phyloP scores from a whole-genome alignment of 495 filamentous ascomycete species.

The Hypoxylon rickii region DNA sequence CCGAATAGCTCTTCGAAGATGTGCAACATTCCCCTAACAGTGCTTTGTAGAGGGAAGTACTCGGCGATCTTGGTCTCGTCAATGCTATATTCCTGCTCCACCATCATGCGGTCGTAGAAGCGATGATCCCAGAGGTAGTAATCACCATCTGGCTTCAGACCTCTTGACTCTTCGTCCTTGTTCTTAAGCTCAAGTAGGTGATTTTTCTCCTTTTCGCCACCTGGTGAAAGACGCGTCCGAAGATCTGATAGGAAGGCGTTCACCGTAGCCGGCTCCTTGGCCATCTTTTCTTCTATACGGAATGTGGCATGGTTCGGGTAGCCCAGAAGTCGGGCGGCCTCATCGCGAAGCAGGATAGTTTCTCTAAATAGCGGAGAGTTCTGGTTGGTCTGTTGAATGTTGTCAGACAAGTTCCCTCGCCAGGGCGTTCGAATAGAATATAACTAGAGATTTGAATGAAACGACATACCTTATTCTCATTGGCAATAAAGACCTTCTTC shows the following conservation, averaged over 20 bases:
- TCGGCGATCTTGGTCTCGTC: constrained; percentile 90
- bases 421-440: neutral
- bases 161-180: constrained; percentile 64
- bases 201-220: constrained; percentile 76
- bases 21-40: constrained; percentile 85
- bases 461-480: constrained; percentile 58
- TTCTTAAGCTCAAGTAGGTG: constrained; percentile 80
- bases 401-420: constrained; percentile 4
- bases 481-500: constrained; percentile 59
- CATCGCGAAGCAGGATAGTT: constrained; percentile 84
- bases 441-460: neutral
- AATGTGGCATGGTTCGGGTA: constrained; percentile 93
- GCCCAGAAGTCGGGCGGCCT: constrained; percentile 86
- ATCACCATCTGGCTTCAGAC: constrained; percentile 64
- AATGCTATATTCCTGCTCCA: constrained; percentile 86
- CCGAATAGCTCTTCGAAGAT: constrained; percentile 96
- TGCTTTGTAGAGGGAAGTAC: constrained; percentile 87
- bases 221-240: constrained; percentile 70
- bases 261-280: constrained; percentile 86
- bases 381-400: constrained; percentile 63
- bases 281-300: constrained; percentile 96
- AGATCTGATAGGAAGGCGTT: constrained; percentile 83
- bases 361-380: constrained; percentile 88
- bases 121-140: constrained; percentile 90
- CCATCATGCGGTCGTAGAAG: constrained; percentile 87